Conservation (phyloP, 176 grass and related monocot species). For the Metroxylon sagu region DNA sequence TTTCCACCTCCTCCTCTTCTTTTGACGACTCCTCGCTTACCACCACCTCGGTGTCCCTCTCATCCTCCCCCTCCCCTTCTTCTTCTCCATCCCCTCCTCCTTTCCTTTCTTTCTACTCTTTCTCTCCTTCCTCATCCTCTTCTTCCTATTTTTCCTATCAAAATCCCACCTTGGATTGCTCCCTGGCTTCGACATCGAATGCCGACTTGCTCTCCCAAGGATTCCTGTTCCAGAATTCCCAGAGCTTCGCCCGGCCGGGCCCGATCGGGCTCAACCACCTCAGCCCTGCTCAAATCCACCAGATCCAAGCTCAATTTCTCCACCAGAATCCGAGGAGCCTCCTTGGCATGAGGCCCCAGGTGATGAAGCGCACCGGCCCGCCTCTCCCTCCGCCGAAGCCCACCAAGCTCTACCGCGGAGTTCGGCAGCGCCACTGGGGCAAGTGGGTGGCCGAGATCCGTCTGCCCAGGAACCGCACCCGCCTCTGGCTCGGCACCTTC, state of each 20-base stretch:
- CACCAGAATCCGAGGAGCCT: not conserved
- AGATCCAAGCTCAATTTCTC: constrained; percentile 1
- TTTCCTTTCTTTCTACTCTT: not conserved
- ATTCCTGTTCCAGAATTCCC: too few relatives aligned
- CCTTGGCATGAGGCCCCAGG: constrained; percentile 2
- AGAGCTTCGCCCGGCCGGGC: not conserved
- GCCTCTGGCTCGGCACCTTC: constrained; percentile 22
- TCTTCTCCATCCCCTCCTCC: not conserved
- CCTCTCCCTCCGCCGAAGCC: constrained; percentile 1
- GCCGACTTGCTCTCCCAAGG: too few relatives aligned
- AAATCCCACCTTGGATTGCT: constrained; percentile 10
- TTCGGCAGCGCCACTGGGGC: constrained; percentile 21
- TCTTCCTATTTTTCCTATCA: not conserved
- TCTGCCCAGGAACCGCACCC: constrained; percentile 16
- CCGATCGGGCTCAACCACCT: not conserved
- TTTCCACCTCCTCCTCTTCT: too few relatives aligned
- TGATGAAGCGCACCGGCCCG: not conserved
- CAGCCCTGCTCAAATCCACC: not conserved
- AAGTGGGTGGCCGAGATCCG: constrained; percentile 22
- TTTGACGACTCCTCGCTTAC: too few relatives aligned
- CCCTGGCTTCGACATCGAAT: not conserved
- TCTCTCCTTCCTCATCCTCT: not conserved
- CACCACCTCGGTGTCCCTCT: too few relatives aligned
- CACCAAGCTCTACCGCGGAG: constrained; percentile 14
- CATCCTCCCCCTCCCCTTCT: not conserved